Base-by-base conservation (phyloP, 164 flowering plant species). In the Liquidambar formosana region DNA sequence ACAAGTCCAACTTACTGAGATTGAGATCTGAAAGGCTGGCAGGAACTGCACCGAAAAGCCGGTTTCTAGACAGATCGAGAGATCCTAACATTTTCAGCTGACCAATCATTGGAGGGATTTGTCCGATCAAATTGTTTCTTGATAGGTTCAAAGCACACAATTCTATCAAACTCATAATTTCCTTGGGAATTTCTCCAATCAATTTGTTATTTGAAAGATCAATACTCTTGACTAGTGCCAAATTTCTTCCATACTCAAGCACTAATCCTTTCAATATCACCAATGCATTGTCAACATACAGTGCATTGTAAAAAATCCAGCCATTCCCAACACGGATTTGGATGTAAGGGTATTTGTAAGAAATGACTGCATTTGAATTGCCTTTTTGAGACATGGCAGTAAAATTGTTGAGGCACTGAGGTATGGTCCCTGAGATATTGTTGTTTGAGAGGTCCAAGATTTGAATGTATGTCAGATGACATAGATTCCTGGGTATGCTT, bases 371-470 rank as follows among this genome's bases (percentile, higher is more conserved):
- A 1, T 0, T 15, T 4, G 25, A 33, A 25, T 8, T 14, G 1
- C 15, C 51, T 0, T 11, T 67, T 14, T 9, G 15, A 22, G 66
- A 43, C 73, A 77, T 65, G 23, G 57, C 69, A 8, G 44, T 72
- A 4, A 82, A 46, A 57, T 78, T 75, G 1, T 41, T 63, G 49
- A 81, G 47, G 51, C 82, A 79, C 3, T 4, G 2, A 1, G 82
- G 85, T 26, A 78, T 64, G n/a, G 43, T 44, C 45, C 85, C 77
- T 0, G 65, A 61, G 1, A 79, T 13, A 52, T 71, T 47, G 61
- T 81, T 81, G 0, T 57, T 13, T 1, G 82, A 67, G 25, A 81
- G 67, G 68, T 81, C 82, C 60, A 79, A 26, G 2, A 81, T 21
- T 43, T 64, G 75, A 10, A 76, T 10, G 19, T 2, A 0, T 1